phyloP scores from a whole-genome alignment of 78 protist genomes.

The Dictyostelium citrinum region DNA sequence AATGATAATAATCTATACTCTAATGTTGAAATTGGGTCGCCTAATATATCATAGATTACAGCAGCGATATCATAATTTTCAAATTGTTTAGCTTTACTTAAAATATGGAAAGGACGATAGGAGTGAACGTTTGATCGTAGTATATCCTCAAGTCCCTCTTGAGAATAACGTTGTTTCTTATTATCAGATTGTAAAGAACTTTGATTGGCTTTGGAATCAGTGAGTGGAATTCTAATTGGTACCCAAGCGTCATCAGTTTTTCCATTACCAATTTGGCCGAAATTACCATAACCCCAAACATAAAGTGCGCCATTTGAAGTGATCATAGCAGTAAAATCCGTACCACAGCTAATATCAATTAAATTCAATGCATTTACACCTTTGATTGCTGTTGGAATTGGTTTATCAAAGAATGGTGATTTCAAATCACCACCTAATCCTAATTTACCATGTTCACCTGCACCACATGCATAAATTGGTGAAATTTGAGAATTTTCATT shows the following conservation, averaged over 20 bases:
- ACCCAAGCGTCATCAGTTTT: constrained; percentile 54
- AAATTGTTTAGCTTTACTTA: constrained; percentile 57
- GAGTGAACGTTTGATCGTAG: not conserved
- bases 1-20: constrained; percentile 29
- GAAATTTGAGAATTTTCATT: not conserved
- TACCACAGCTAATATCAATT: constrained; percentile 38
- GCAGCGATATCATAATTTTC: constrained; percentile 58
- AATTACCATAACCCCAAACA: constrained; percentile 50
- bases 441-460: constrained; percentile 64
- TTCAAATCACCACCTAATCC: constrained; percentile 55
- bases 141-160: constrained; percentile 56
- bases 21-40: constrained; percentile 44
- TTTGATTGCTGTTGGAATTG: constrained; percentile 40
- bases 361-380: constrained; percentile 43
- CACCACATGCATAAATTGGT: constrained; percentile 56
- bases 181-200: constrained; percentile 5
- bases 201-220: not conserved
- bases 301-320: constrained; percentile 41
- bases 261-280: constrained; percentile 72
- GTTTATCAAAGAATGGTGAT: constrained; percentile 66
- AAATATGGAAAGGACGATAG: constrained; percentile 7
- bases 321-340: constrained; percentile 50
- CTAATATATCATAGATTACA: constrained; percentile 30
- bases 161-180: constrained; percentile 36
- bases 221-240: constrained; percentile 32